These are phyloP conservation scores for Plenodomus biglobosus DNA, from an alignment of 2,329 filamentous ascomycete species.

Conservation along the genomic window DNA sequence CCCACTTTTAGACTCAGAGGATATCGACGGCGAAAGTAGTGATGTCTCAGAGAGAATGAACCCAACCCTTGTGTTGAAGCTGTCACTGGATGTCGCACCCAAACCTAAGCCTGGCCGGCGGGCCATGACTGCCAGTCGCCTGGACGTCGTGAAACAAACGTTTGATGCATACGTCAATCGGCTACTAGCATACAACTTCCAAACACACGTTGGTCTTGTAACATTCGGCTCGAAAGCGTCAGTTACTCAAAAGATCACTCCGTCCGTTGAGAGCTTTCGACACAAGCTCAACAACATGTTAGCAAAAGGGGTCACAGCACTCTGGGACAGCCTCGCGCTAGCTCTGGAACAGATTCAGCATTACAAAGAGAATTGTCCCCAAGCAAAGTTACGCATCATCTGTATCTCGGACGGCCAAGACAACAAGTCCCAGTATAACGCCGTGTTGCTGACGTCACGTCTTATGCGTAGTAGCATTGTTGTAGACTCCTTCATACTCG, in stretches of 20 bases:
- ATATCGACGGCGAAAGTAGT: not conserved
- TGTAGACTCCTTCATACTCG: slow-evolving; percentile 43
- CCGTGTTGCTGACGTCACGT: slow-evolving; percentile 22
- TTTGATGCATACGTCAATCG: slow-evolving; percentile 44
- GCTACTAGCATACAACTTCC: slow-evolving; percentile 42
- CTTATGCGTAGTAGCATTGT: slow-evolving; percentile 30
- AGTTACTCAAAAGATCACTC: slow-evolving; percentile 32
- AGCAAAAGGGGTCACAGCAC: slow-evolving; percentile 37
- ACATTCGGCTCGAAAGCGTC: slow-evolving; percentile 33
- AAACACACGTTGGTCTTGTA: slow-evolving; percentile 42
- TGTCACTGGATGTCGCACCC: slow-evolving; percentile 4
- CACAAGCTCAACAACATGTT: slow-evolving; percentile 34
- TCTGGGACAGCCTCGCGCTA: slow-evolving; percentile 43
- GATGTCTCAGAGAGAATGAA: not conserved
- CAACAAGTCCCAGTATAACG: slow-evolving; percentile 31
- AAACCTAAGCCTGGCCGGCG: not conserved
- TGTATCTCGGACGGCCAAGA: slow-evolving; percentile 44
- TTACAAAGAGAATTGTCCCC: slow-evolving; percentile 34
- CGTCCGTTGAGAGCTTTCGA: slow-evolving; percentile 44
- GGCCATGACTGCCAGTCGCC: slow-evolving; percentile 16
- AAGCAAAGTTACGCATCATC: slow-evolving; percentile 43
- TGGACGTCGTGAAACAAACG: slow-evolving; percentile 44
- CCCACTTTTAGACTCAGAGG: not conserved
- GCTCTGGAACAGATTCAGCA: slow-evolving; percentile 36
- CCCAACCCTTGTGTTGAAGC: slow-evolving; percentile 23